Base-by-base conservation (phyloP, 257 asterid species). In the Plantago major region DNA sequence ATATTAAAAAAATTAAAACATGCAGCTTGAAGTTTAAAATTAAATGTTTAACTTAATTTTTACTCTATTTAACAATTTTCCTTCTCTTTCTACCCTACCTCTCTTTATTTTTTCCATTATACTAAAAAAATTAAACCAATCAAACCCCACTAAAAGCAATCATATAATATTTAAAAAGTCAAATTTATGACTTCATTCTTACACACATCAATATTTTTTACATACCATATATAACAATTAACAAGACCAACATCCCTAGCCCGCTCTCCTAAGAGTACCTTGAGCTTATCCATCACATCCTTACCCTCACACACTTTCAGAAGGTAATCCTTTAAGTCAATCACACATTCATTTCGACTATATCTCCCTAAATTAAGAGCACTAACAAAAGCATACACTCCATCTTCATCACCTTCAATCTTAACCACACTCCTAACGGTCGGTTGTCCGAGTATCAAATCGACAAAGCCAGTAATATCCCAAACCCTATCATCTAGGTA, bases 381-480 rank as follows among this genome's bases (percentile, higher is more conserved):
- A 10, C 82, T 66, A 69, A 76, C 71, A 60, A 93, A 71, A 55
- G 84, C 79, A 80, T 93, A 89, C 45, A 87, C 85, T 46, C 77
- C 88, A 55, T 93, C 99, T 57, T 85, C 96, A 63, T 87, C 94
- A 43, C 74, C 64, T 78, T 85, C 97, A 46, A 93, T 71, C 77
- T 93, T 87, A 67, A 89, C 84, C 56, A 89, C 96, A 59, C 92
- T 79, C 18, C 97, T 95, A 12, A 93, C 97, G 9, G 94, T 87
- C 10, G 94, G 84, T 63, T 93, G 99, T 45, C 78, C 92, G 82
- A 89, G 60, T 79, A 87, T 82, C 74, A 82, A 68, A 78, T 93
- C 96, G 14, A 93, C 95, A 72, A 93, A 85, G 54, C 94, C 84
- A 70, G 94, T 82, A 65, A 93, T 71, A 78, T 89, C 97, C 99